Evolutionary conservation across 2,329 filamentous ascomycete genomes (phyloP).

Genomic region (Microsporum ferrugineum): DNA sequence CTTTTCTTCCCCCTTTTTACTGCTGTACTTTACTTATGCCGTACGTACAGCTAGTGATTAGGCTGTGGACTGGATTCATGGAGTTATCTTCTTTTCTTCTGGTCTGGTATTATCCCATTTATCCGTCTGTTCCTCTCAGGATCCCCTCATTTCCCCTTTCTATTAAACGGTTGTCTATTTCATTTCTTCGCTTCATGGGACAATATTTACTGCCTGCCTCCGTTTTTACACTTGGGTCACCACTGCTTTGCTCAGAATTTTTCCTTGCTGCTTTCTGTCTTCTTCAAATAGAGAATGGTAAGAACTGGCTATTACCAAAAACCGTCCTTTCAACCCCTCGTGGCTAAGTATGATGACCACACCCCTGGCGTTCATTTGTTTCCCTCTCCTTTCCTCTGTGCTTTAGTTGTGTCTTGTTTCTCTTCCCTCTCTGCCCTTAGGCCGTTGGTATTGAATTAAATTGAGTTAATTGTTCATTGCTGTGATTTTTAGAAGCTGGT

Average conservation of each 20-base stretch:
- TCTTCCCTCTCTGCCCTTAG: background rate
- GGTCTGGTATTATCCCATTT: background rate
- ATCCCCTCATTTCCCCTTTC: background rate
- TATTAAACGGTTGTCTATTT: background rate
- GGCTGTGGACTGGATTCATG: conserved; percentile 5
- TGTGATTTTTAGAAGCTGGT: too few species aligned
- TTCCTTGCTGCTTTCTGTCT: background rate
- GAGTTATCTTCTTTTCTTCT: background rate
- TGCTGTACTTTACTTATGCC: background rate
- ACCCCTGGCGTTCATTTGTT: conserved; percentile 7
- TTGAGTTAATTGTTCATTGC: background rate
- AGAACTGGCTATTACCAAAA: background rate
- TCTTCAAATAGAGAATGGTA: background rate
- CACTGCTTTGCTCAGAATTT: background rate
- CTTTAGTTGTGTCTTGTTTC: background rate
- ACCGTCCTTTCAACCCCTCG: background rate
- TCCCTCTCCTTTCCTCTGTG: conserved; percentile 10
- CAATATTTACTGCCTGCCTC: background rate
- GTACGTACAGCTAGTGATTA: background rate
- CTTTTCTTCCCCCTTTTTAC: background rate
- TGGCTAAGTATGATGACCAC: background rate
- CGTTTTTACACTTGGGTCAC: background rate
- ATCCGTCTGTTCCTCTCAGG: background rate
- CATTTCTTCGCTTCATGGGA: background rate
- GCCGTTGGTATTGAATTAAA: background rate